Evolutionary conservation across 1,284 basidiomycete species (phyloP).

Genomic region (Trichosporon ovoides): DNA sequence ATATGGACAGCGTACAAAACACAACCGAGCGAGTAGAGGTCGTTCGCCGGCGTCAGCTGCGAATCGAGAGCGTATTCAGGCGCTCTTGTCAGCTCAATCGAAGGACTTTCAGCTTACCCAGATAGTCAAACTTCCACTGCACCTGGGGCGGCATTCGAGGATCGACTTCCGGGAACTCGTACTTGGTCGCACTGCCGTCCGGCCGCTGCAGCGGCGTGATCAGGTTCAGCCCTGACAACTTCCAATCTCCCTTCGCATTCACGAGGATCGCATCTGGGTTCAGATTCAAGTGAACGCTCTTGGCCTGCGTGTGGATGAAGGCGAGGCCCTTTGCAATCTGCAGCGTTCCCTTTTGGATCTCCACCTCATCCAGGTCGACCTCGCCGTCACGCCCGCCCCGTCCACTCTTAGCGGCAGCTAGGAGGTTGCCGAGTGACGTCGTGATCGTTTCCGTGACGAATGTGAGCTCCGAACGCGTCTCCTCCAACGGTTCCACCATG

Average conservation of each 20-base stretch:
- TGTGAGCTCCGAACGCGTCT: slow-evolving; percentile 74
- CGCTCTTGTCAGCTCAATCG: slow-evolving; percentile 53
- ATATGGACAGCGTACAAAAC: slow-evolving; percentile 84
- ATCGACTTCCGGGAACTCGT: slow-evolving; percentile 86
- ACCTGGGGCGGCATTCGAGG: slow-evolving; percentile 70
- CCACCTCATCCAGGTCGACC: slow-evolving; percentile 56
- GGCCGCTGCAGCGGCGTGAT: slow-evolving; percentile 70
- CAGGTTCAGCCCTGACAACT: slow-evolving; percentile 82
- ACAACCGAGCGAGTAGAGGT: slow-evolving; percentile 92
- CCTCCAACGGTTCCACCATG: slow-evolving; percentile 97
- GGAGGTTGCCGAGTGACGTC: slow-evolving; percentile 52
- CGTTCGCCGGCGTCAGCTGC: slow-evolving; percentile 73
- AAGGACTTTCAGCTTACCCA: slow-evolving; percentile 57
- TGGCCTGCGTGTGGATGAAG: slow-evolving; percentile 87
- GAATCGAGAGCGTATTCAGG: slow-evolving; percentile 94
- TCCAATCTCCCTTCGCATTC: slow-evolving; percentile 94
- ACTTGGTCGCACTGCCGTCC: slow-evolving; percentile 69
- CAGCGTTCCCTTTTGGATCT: slow-evolving; percentile 95
- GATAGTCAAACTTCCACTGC: slow-evolving; percentile 91
- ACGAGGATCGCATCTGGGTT: slow-evolving; percentile 76
- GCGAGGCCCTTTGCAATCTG: slow-evolving; percentile 88
- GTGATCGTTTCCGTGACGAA: slow-evolving; percentile 90
- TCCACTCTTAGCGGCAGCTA: slow-evolving; percentile 58
- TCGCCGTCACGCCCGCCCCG: slow-evolving; percentile 66
- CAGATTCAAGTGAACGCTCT: slow-evolving; percentile 86